Base-by-base conservation (phyloP, 306 rosid species). In the Geum urbanum region DNA sequence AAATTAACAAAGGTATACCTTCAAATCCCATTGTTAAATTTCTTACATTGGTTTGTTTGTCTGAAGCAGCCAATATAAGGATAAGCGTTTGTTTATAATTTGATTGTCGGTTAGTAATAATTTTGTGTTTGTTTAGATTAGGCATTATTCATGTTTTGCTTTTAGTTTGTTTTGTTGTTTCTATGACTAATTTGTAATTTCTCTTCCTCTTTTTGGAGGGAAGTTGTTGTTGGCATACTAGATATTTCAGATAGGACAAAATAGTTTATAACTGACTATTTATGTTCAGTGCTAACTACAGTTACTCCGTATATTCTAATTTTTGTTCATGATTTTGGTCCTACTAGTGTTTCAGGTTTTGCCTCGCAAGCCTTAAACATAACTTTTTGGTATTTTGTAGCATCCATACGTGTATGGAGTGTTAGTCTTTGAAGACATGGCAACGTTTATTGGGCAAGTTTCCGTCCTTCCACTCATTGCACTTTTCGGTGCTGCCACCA, bases 401-500 rank as follows among this genome's bases (percentile, higher is more conserved):
- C 96, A 92, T 79, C 91, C 87, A 9, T 92, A 92, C 63, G 97
- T 92, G 51, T 92, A 92, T 72, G 97, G 96, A 1, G 96, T 92
- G 74, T 68, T 92, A 39, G 86, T 92, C 65, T 92, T 92, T 9
- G 97, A 92, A 83, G 97, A 96, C 57, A 87, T 92, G 96, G 96
- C 96, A 35, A 92, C 97, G 1, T 92, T 87, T 75, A 65, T 92
- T 7, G 97, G 97, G 61, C 97, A 92, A 86, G 92, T 92, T 63
- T 92, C 96, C 16, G 97, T 92, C 72, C 97, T 92, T 64, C 89
- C 97, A 48, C 97, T 92, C 46, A 92, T 92, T 78, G 96, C 95
- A 19, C 76, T 92, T 41, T 92, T 92, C 74, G 97, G 97, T 54
- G 97, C 97, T 54, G 97, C 97, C 65, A 89, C 97, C 51, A 92